Evolutionary conservation across 371 early-diverging fungal species (phyloP).

Genomic region (Lichtheimia hyalospora): DNA sequence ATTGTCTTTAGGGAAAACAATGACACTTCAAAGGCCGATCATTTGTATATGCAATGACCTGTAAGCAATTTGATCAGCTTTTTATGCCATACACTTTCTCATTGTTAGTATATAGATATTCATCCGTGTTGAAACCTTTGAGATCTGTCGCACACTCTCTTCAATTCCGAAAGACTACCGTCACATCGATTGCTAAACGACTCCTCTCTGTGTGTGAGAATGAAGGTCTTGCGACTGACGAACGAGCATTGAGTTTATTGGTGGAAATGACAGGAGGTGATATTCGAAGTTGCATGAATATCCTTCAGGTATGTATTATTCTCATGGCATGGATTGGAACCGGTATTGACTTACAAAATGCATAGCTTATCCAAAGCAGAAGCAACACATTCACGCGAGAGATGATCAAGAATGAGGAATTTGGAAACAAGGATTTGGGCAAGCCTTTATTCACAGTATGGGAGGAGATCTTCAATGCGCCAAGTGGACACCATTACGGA

Average conservation of each 20-base stretch:
- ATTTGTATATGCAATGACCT: conserved; percentile 98
- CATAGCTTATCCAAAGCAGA: conserved; percentile 44
- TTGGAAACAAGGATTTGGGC: conserved; percentile 84
- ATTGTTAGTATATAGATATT: conserved; percentile 55
- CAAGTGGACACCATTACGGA: conserved; percentile 21
- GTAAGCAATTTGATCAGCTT: conserved; percentile 35
- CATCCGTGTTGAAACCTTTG: conserved; percentile 86
- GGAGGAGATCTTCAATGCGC: conserved; percentile 73
- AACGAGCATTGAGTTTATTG: conserved; percentile 72
- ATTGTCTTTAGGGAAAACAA: neutral
- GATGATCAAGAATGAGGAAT: conserved; percentile 48
- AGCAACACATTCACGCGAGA: conserved; percentile 55
- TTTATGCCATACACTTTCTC: neutral
- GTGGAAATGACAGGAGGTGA: conserved; percentile 85
- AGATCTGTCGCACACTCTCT: conserved; percentile 74
- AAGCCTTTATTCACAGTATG: conserved; percentile 76
- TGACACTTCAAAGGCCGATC: conserved; percentile 85
- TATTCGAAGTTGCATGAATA: conserved; percentile 83
- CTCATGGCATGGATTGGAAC: neutral
- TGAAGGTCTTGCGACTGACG: conserved; percentile 77
- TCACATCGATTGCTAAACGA: conserved; percentile 70
- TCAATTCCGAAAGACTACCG: conserved; percentile 68
- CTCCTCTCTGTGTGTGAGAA: conserved; percentile 79
- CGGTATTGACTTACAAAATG: neutral
- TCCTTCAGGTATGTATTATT: conserved; percentile 70